phyloP scores from a whole-genome alignment of 306 rosid species.

The Dryas octopetala region DNA sequence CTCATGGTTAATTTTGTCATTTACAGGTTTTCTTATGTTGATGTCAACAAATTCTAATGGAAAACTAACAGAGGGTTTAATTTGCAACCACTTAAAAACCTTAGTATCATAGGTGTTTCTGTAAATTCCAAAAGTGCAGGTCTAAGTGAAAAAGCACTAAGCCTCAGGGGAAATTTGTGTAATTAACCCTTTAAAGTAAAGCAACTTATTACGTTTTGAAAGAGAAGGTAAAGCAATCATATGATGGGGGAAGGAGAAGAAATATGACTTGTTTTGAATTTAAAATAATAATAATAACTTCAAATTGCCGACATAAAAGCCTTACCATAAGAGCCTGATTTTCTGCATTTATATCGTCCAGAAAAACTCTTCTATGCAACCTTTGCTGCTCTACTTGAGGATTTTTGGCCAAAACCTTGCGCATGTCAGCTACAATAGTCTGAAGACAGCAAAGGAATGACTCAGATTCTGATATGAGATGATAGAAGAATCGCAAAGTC shows the following conservation, averaged over 20 bases:
- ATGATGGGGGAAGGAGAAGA: neutral
- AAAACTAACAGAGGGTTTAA: too few species aligned
- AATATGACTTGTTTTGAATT: too few species aligned
- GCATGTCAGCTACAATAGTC: slow-evolving; percentile 97
- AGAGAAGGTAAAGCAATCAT: neutral
- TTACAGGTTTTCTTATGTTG: too few species aligned
- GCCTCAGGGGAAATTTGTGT: too few species aligned
- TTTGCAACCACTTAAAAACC: too few species aligned
- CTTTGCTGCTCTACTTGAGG: slow-evolving; percentile 98
- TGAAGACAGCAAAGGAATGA: slow-evolving; percentile 31
- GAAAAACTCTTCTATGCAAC: slow-evolving; percentile 94
- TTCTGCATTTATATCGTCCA: slow-evolving; percentile 73
- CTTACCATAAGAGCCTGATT: slow-evolving; percentile 87
- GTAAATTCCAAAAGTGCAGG: too few species aligned
- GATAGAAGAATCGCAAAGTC: slow-evolving; percentile 21
- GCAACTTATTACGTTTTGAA: neutral
- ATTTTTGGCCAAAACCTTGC: slow-evolving; percentile 93
- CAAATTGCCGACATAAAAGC: slow-evolving; percentile 19
- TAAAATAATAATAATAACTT: neutral
- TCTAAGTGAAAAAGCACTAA: too few species aligned
- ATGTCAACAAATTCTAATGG: too few species aligned
- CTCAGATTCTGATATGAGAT: slow-evolving; percentile 25
- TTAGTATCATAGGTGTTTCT: too few species aligned
- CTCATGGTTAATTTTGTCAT: too few species aligned
- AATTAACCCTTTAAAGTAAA: neutral